Evolutionary conservation across 2,329 filamentous ascomycete genomes (phyloP), one percentile per base, ranked within the genome.

Genomic region (Colletotrichum falcatum): DNA sequence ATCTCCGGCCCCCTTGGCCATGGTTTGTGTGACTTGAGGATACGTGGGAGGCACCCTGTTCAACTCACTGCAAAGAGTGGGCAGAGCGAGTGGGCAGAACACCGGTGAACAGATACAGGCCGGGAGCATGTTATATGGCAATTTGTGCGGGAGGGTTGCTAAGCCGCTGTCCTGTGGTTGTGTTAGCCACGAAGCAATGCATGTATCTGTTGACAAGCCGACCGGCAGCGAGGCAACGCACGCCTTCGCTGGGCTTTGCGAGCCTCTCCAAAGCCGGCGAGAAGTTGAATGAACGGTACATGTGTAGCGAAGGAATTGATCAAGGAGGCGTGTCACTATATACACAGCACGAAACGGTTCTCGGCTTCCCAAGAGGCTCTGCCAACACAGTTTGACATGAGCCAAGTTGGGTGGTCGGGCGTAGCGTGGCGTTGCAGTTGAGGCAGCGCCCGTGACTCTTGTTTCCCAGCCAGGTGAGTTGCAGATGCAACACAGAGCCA

Each of bases 21-120:
- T 18, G 33, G 48, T 37, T 68, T 11, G 35, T 51, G 44, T 51
- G 53, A 42, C 44, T 35, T 56, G 42, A 23, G n/a, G 18, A n/a
- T 28, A 28, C 33, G 28, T 46, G 23, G 23, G 60, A 56, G 42
- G 65, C n/a, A 39, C 16, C 11, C 35, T 44, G 44, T 44, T 64
- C 35, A 23, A 35, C 42, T 16, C 33, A 16, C 12, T 35, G 16
- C n/a, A 26, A 26, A 64, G n/a, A n/a, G 58, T 49, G 3, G 42
- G 20, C 20, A 55, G 20, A 33, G 26, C 11, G 18, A 30, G 49
- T 28, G 20, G 18, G 42, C 26, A 30, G 46, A 51, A 20, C 51
- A 26, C 42, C 42, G 42, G 65, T 64, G 65, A 67, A 35, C 42
- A 44, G 33, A 58, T 68, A 44, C 44, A 64, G 61, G 59, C 33